phyloP scores from a whole-genome alignment of 805 yeast species.

The Saturnispora sekii region DNA sequence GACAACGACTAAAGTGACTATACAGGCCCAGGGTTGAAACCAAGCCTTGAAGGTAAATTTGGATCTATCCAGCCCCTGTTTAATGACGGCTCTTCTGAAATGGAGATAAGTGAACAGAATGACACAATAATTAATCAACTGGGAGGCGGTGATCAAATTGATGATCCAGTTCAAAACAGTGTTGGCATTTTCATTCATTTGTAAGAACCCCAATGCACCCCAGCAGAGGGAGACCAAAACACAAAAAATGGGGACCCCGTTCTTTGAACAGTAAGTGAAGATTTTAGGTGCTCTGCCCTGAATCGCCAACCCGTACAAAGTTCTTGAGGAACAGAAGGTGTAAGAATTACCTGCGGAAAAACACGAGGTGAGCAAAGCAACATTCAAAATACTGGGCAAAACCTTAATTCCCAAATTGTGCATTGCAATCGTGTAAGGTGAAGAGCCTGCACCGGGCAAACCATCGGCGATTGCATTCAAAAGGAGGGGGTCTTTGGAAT shows the following conservation, averaged over 20 bases:
- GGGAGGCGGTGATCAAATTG: constrained; percentile 61
- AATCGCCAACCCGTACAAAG: constrained; percentile 58
- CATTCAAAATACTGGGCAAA: constrained; percentile 70
- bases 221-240: constrained; percentile 46
- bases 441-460: constrained; percentile 39
- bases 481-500: constrained; percentile 32
- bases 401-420: constrained; percentile 48
- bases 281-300: constrained; percentile 65
- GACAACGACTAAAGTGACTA: constrained; percentile 15
- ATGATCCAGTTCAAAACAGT: constrained; percentile 66
- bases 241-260: constrained; percentile 68
- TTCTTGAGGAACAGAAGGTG: constrained; percentile 58
- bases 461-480: constrained; percentile 26
- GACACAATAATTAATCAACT: constrained; percentile 49
- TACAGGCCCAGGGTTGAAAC: constrained; percentile 24
- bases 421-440: constrained; percentile 82
- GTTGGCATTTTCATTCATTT: constrained; percentile 48
- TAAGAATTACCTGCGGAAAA: constrained; percentile 79
- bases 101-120: constrained; percentile 50
- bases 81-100: constrained; percentile 49
- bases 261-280: constrained; percentile 50
- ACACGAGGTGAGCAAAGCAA: constrained; percentile 59
- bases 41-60: constrained; percentile 43
- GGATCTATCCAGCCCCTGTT: constrained; percentile 39
- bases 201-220: constrained; percentile 60